phyloP scores from a whole-genome alignment of 768 basidiomycete genomes.

The Leccinum subgranulosum region DNA sequence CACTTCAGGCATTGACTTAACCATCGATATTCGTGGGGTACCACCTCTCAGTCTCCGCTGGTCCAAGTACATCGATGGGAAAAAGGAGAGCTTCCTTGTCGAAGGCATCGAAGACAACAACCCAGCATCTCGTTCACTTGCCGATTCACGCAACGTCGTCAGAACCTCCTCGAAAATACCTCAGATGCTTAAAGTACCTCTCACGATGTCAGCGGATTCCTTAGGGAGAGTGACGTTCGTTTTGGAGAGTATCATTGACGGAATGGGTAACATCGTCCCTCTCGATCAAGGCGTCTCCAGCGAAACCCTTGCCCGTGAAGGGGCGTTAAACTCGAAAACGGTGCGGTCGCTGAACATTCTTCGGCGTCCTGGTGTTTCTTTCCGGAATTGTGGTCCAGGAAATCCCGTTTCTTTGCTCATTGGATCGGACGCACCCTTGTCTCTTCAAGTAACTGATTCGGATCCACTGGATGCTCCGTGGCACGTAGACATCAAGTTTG shows the following conservation, averaged over 20 bases:
- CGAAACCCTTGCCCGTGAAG: conserved; percentile 19
- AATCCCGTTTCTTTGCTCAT: conserved; percentile 68
- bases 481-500: conserved; percentile 62
- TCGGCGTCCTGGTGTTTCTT: conserved; percentile 66
- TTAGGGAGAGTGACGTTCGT: conserved; percentile 70
- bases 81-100: conserved; percentile 69
- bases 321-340: conserved; percentile 41
- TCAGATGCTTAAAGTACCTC: conserved; percentile 63
- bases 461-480: conserved; percentile 68
- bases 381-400: conserved; percentile 71
- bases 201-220: conserved; percentile 58
- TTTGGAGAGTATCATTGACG: conserved; percentile 81
- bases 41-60: conserved; percentile 77
- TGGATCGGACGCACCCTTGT: conserved; percentile 59
- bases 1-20: conserved; percentile 51
- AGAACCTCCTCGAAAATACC: conserved; percentile 33
- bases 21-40: conserved; percentile 67
- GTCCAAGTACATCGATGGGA: conserved; percentile 65
- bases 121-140: conserved; percentile 30
- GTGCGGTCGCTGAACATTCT: conserved; percentile 68
- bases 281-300: conserved; percentile 35
- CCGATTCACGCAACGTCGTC: conserved; percentile 23
- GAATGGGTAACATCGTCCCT: conserved; percentile 70
- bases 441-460: conserved; percentile 49
- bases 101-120: conserved; percentile 77